phyloP scores from a whole-genome alignment of 306 rosid species.

The Cicer bijugum region DNA sequence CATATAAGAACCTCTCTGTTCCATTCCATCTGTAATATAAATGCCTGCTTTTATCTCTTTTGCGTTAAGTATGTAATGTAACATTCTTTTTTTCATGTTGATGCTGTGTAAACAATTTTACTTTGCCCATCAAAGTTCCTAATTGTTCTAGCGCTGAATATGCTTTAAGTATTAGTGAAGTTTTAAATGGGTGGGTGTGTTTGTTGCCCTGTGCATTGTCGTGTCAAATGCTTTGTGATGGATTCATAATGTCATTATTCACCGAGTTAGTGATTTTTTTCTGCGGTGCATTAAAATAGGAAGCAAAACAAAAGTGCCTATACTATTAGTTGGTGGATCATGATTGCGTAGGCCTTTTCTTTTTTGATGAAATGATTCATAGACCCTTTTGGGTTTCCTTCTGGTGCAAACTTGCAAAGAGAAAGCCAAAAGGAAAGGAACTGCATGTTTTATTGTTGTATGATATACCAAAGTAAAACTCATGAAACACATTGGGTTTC shows the following conservation, averaged over 20 bases:
- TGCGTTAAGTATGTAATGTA: not conserved
- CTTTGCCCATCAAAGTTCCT: not conserved
- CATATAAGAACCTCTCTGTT: not conserved
- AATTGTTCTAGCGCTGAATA: not conserved
- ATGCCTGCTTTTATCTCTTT: not conserved
- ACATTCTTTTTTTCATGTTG: not conserved
- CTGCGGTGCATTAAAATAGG: not conserved
- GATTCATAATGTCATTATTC: not conserved
- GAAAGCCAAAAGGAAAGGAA: not conserved
- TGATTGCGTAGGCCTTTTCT: not conserved
- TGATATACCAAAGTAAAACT: not conserved
- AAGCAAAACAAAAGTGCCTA: not conserved
- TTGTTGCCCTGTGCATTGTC: not conserved
- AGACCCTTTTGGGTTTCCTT: not conserved
- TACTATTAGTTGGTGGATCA: not conserved
- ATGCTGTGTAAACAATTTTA: not conserved
- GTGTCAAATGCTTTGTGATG: conserved; percentile 14
- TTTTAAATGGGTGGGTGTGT: not conserved
- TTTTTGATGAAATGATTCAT: not conserved
- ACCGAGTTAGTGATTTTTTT: not conserved
- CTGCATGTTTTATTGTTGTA: not conserved
- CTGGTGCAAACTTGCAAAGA: not conserved
- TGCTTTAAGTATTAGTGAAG: conserved; percentile 28
- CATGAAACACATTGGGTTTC: conserved; percentile 26
- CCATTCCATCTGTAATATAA: not conserved